Base-by-base conservation (phyloP, 2,329 filamentous ascomycete genomes). In the Knufia fluminis region DNA sequence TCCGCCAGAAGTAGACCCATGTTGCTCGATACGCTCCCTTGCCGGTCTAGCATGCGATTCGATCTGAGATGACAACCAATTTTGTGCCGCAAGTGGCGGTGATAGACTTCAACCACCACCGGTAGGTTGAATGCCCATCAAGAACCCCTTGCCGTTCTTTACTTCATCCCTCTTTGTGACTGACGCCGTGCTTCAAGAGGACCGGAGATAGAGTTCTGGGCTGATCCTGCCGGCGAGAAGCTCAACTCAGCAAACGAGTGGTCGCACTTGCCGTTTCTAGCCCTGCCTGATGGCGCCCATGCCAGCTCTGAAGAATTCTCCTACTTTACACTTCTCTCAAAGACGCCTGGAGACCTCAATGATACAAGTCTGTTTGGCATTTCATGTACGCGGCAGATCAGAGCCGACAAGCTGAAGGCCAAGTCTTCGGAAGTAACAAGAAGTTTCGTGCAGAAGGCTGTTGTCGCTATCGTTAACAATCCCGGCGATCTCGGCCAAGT, bases 271-370 rank as follows among this genome's bases (percentile, higher is more conserved):
- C 90, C 92, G 0, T 98, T 98, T 67, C 96, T 97, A 87, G 92
- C 92, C 22, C 71, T 98, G 62, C 92, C 87, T 51, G 92, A 98
- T 65, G 92, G 92, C 47, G 92, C 92, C 48, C 92, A 98, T 73
- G 82, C 89, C 82, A 92, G 75, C 71, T 85, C 84, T 51, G 92
- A 98, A 70, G 92, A 97, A 70, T 98, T 97, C 72, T 96, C 90
- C 46, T 98, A 98, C 71, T 98, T 98, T 66, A 97, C 91, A 7
- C 80, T 98, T 46, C 76, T 88, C 51, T 79, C 80, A 48, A 50
- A 48, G 19, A 36, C 22, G 14, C 35, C 39, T 17, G 16, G 20
- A 38, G 24, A 19, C 35, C 3, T 16, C 9, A 9, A 10, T 16
- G 28, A 43, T 8, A 89, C 86, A 1, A 94, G 88, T 20, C 79